Conservation (phyloP, 495 filamentous ascomycete genomes). For the Hyaloscypha finlandica region DNA sequence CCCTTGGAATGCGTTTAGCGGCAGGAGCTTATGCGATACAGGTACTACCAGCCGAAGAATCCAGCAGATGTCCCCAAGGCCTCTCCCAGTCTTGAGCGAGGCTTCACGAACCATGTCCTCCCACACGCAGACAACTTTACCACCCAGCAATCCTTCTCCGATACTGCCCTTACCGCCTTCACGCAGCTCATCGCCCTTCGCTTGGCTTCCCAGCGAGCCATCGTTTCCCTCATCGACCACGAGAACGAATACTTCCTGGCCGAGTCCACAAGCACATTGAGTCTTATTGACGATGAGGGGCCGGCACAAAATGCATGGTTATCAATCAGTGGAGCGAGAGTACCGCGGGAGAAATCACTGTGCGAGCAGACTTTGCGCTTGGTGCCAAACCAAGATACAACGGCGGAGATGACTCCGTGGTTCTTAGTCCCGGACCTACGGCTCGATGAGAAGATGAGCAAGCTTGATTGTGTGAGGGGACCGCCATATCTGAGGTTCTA, state of each 20-base stretch:
- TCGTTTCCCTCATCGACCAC: conserved; percentile 63
- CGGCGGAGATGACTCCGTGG: conserved; percentile 15
- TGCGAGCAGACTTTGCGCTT: conserved; percentile 19
- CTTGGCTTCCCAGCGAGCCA: conserved; percentile 52
- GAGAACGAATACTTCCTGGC: conserved; percentile 63
- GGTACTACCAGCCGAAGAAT: conserved; percentile 23
- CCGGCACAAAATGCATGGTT: conserved; percentile 15
- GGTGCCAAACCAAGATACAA: conserved; percentile 19
- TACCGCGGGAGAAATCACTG: conserved; percentile 8
- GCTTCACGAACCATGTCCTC: not conserved
- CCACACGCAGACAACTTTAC: conserved; percentile 12
- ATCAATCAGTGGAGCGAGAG: conserved; percentile 19
- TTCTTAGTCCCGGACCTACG: conserved; percentile 37
- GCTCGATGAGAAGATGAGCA: conserved; percentile 35
- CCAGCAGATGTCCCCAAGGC: not conserved
- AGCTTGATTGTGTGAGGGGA: conserved; percentile 32
- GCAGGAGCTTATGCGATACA: not conserved
- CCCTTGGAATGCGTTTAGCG: not conserved
- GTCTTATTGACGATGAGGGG: conserved; percentile 34
- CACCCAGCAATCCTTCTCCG: conserved; percentile 36
- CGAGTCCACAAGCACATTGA: conserved; percentile 59
- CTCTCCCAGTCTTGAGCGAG: not conserved
- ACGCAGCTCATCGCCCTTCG: conserved; percentile 61
- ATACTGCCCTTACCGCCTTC: conserved; percentile 61
- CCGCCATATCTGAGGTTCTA: conserved; percentile 37